phyloP scores from a whole-genome alignment of 2,329 filamentous ascomycete species.

The Ophiostoma sp. region DNA sequence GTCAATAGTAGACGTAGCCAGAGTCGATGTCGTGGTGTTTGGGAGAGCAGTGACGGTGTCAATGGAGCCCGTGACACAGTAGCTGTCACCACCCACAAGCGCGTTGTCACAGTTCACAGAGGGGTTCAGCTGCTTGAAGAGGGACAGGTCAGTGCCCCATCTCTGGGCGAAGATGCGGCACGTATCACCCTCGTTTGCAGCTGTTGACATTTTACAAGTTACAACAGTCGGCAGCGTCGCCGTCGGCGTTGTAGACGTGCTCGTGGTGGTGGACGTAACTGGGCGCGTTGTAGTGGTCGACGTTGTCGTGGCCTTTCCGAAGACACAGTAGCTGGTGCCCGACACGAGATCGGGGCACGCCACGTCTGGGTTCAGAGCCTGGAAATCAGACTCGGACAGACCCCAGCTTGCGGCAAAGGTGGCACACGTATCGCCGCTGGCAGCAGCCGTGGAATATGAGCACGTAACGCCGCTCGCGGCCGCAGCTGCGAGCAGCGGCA shows the following conservation, averaged over 20 bases:
- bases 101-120: not conserved
- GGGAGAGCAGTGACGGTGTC: not conserved
- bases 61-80: not conserved
- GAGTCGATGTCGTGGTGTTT: not conserved
- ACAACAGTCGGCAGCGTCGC: not conserved
- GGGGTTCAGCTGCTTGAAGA: slow-evolving; percentile 1
- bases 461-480: slow-evolving; percentile 1
- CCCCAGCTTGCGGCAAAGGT: slow-evolving; percentile 24
- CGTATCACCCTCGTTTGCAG: not conserved
- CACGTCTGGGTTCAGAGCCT: slow-evolving; percentile 24
- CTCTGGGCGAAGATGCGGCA: not conserved
- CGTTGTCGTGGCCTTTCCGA: not conserved
- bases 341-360: slow-evolving; percentile 20
- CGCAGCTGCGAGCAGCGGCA: not conserved
- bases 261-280: not conserved
- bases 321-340: not conserved
- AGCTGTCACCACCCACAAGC: not conserved
- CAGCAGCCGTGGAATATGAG: not conserved
- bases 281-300: not conserved
- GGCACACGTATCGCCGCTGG: slow-evolving; percentile 20
- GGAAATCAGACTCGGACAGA: slow-evolving; percentile 19
- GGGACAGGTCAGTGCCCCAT: not conserved
- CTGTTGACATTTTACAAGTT: not conserved
- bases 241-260: not conserved
- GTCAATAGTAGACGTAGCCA: not conserved